These are phyloP conservation scores for Sphagnum tenellum DNA, from an alignment of 225 moss, liverwort and hornwort species.

Conservation along the genomic window DNA sequence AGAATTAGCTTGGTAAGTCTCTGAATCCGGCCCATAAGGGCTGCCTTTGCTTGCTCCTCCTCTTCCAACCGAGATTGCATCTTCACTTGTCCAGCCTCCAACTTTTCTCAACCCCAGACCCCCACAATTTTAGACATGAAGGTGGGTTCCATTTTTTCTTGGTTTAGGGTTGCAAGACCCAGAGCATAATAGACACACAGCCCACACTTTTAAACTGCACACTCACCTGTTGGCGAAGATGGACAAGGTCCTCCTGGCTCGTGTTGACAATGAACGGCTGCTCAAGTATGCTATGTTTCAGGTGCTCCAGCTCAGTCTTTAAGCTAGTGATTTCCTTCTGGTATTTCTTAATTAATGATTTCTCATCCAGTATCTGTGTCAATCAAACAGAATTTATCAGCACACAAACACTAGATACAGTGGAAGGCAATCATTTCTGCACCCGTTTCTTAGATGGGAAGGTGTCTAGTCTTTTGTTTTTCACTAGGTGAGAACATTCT, in stretches of 20 bases:
- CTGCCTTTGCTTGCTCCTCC: conserved; percentile 97
- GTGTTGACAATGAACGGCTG: conserved; percentile 61
- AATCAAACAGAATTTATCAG: no score
- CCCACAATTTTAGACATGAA: no score
- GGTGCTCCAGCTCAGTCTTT: conserved; percentile 86
- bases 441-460: no score
- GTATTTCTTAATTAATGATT: conserved; percentile 95
- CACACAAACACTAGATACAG: no score
- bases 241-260: conserved; percentile 68
- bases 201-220: background rate
- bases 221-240: conserved; percentile 79
- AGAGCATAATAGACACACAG: no score
- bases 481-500: no score
- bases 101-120: conserved; percentile 15
- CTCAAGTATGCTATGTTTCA: conserved; percentile 85
- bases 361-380: conserved; percentile 85
- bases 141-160: no score
- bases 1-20: conserved; percentile 87
- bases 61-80: conserved; percentile 98
- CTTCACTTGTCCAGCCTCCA: conserved; percentile 95
- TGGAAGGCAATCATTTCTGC: no score
- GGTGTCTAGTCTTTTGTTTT: no score
- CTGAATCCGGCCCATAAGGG: conserved; percentile 96
- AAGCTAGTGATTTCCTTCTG: conserved; percentile 94
- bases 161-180: no score